These are phyloP conservation scores for Colletotrichum tanaceti DNA, from an alignment of 2,329 filamentous ascomycete genomes.

Conservation along the genomic window DNA sequence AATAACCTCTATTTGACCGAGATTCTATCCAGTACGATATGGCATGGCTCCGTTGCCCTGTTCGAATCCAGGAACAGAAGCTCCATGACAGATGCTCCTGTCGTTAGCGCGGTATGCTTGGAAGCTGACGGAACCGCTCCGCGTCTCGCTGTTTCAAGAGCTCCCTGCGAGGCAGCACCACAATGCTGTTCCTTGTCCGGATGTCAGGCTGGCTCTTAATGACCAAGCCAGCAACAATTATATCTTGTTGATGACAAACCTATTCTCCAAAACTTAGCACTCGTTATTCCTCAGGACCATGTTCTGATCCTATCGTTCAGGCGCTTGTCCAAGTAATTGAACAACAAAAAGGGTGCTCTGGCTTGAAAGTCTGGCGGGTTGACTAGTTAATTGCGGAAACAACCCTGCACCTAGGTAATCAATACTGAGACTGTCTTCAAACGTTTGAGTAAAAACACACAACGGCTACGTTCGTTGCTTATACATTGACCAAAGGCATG, in stretches of 20 bases:
- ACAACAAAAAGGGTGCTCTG: not conserved
- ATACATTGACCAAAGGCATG: not conserved
- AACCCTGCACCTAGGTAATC: not conserved
- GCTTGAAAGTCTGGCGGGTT: not conserved
- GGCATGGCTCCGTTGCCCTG: not conserved
- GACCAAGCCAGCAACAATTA: too few relatives aligned
- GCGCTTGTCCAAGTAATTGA: not conserved
- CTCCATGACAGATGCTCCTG: not conserved
- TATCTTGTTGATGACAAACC: not conserved
- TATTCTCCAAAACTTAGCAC: not conserved
- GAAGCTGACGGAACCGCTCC: conserved; percentile 18
- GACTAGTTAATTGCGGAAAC: not conserved
- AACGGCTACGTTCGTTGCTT: not conserved
- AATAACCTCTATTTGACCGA: not conserved
- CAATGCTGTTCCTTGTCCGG: conserved; percentile 22
- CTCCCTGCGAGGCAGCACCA: conserved; percentile 20
- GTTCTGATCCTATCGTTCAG: not conserved
- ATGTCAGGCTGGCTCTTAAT: not conserved
- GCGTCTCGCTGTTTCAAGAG: conserved; percentile 29
- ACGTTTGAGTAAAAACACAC: not conserved
- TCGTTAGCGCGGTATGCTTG: conserved; percentile 1
- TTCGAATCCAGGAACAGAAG: not conserved
- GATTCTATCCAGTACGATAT: not conserved
- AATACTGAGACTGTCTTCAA: not conserved
- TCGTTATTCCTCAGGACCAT: not conserved